Evolutionary conservation across 306 rosid species (phyloP), one percentile per base, ranked within the genome.

Genomic region (Carpinus viminea): DNA sequence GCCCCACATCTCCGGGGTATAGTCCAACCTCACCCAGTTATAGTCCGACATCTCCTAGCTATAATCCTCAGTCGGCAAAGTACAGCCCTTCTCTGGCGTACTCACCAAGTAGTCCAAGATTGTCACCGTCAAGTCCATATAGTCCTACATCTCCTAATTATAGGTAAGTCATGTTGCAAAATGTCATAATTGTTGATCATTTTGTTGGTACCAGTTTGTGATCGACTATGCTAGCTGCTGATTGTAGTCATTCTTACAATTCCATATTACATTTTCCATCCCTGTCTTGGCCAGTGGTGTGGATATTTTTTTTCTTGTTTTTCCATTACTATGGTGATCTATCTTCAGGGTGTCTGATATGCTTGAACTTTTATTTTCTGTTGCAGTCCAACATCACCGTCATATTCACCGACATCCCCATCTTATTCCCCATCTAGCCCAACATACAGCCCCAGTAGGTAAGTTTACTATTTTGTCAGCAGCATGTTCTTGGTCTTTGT

Each of bases 371-470:
- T 52, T 41, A 7, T 8, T 36, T 36, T 82, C 17, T 77, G 80
- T 77, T 84, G 82, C 92, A 95, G 99, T 84, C 99, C 98, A 18
- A 95, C 99, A 1, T 95, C 98, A 18, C 99, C 99, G 15, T 90
- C 99, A 46, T 95, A 95, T 86, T 95, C 99, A 36, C 99, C 99
- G 31, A 92, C 99, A 31, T 95, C 99, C 78, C 98, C 98, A 45
- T 88, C 98, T 0, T 95, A 93, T 82, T 95, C 99, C 78, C 99
- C 98, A 50, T 90, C 99, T 7, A 95, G 98, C 87, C 98, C 98
- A 55, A 91, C 98, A 1, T 92, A 91, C 80, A 94, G 95, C 85
- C 98, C 98, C 26, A 90, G 96, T 91, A 95, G 99, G 99, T 93
- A 86, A 81, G 88, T 75, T 68, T 57, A 12, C 77, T 45, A 73